Base-by-base conservation (phyloP, 2,329 filamentous ascomycete species). In the Macrophomina tecta region DNA sequence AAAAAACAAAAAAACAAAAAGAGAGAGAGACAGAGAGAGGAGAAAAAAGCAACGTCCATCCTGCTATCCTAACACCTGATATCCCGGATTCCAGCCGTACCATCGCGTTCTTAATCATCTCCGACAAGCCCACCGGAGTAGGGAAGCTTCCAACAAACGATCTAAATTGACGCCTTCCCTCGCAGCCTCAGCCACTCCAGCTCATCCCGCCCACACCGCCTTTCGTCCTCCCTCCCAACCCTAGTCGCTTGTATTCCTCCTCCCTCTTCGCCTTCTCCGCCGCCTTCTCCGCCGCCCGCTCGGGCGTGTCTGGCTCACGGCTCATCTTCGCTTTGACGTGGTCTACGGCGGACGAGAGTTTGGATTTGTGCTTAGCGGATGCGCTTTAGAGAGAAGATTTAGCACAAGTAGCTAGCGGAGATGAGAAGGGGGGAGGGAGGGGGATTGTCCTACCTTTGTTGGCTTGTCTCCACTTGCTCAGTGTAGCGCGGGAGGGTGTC, bases 221-320 rank as follows among this genome's bases (percentile, higher is more conserved):
- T 52, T 60, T 65, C 7, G 63, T 58, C 63, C 53, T 58, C 30
- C 60, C 51, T 5, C 51, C 63, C 51, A 65, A 58, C 2, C 36
- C 48, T n/a, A 58, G 45, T 52, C 23, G 45, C 51, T 58, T 38
- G 51, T 65, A 58, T 16, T 65, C 63, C 51, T 58, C 38, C 52
- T 49, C 16, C 63, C 51, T 34, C 40, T 40, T 28, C 6, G 55
- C 63, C 16, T 65, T 65, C 40, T 49, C 60, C 3, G 34, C 48
- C 28, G 42, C 18, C n/a, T 12, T 36, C 45, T 48, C 38, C 11
- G 45, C 38, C 23, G 51, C 63, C 12, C 32, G 51, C 6, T 45
- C 63, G 3, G 38, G 51, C 12, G 7, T 16, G 8, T 48, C 51
- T 1, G 32, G 23, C 49, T 58, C 34, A 2, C 51, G 16, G 4